phyloP scores from a whole-genome alignment of 2,329 filamentous ascomycete genomes.

The Colletotrichum camelliae region DNA sequence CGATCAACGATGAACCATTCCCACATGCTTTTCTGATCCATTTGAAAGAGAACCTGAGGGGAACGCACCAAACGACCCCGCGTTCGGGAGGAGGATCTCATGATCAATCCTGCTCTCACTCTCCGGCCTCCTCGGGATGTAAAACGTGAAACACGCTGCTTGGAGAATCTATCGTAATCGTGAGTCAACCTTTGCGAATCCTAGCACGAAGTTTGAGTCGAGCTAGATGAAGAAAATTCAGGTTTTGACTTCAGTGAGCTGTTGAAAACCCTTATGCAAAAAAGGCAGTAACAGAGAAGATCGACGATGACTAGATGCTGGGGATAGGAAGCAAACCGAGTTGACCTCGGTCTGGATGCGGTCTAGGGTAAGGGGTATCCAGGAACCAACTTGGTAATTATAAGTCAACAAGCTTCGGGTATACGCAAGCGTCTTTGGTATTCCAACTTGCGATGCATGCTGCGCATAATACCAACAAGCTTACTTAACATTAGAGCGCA shows the following conservation, averaged over 20 bases:
- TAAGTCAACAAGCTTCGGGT: neutral
- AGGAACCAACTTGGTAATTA: neutral
- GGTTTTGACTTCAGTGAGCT: neutral
- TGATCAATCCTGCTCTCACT: neutral
- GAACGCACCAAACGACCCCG: neutral
- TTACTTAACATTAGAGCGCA: neutral
- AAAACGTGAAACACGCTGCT: neutral
- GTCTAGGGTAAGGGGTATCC: neutral
- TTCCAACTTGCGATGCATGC: neutral
- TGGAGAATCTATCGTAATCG: neutral
- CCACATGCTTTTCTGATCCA: neutral
- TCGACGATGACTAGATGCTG: neutral
- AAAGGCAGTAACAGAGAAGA: neutral
- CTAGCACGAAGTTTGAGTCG: neutral
- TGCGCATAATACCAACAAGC: neutral
- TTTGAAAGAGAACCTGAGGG: neutral
- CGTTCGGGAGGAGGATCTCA: neutral
- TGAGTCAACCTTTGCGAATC: neutral
- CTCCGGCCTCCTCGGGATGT: neutral
- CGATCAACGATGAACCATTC: accelerated
- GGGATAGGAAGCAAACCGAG: neutral
- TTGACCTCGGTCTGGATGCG: neutral
- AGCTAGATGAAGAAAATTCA: neutral
- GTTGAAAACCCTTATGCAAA: neutral
- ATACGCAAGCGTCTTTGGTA: neutral